Percentiles rank a stretch among this genome's conserved stretches.
Conservation (phyloP, 2,329 filamentous ascomycete species). For the Aspergillus neotritici region DNA sequence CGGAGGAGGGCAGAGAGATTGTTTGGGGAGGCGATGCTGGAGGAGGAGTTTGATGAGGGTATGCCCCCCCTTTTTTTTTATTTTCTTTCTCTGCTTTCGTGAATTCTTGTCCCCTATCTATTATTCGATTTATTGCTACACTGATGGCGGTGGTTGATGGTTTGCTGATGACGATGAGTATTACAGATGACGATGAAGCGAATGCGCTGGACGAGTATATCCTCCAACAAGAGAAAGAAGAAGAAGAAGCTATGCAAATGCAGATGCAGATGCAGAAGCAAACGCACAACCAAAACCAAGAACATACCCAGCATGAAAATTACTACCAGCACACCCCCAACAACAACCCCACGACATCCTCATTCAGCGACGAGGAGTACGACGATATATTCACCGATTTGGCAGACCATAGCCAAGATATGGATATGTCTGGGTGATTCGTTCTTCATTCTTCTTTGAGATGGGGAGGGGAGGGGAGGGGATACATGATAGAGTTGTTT, state of each 20-base stretch:
- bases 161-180: slow-evolving; percentile 6
- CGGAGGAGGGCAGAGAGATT: slow-evolving; percentile 25
- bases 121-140: neutral
- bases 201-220: slow-evolving; percentile 33
- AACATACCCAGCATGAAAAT: slow-evolving; percentile 23
- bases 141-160: neutral
- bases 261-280: slow-evolving; percentile 23
- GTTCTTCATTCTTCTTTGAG: neutral
- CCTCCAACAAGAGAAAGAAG: slow-evolving; percentile 24
- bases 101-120: neutral
- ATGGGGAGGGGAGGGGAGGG: neutral
- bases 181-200: slow-evolving; percentile 23
- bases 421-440: slow-evolving; percentile 33
- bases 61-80: slow-evolving; percentile 17
- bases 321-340: neutral
- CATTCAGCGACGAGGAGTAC: slow-evolving; percentile 53
- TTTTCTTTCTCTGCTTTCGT: slow-evolving; percentile 1
- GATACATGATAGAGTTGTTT: too few species aligned
- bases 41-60: slow-evolving; percentile 21
- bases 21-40: slow-evolving; percentile 15
- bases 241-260: slow-evolving; percentile 31
- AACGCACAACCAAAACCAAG: slow-evolving; percentile 22
- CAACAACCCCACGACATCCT: slow-evolving; percentile 4
- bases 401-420: slow-evolving; percentile 42
- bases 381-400: slow-evolving; percentile 62